Evolutionary conservation across 2,329 filamentous ascomycete species (phyloP), one percentile per base, ranked within the genome.

Genomic region (Penicillium sp.): DNA sequence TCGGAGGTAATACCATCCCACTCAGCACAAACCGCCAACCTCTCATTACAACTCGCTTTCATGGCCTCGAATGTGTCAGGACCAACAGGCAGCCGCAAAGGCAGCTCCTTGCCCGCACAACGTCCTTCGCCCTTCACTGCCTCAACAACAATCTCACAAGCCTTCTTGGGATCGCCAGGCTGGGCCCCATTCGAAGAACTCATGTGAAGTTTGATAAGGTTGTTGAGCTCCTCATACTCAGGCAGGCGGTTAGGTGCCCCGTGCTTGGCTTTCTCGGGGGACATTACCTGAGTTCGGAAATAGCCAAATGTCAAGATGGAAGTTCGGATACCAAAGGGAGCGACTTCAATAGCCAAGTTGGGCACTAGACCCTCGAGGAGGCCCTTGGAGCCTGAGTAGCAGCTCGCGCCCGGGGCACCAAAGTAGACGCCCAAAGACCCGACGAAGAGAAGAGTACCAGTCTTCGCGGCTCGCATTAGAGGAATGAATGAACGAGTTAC

Each of bases 201-300:
- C 26, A 55, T 1, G 54, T 35, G 1, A 22, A 27, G 27, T 13
- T 54, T 10, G 11, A 60, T 26, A 1, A 24, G 22, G 14, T 53
- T 27, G 19, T 58, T 59, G 3, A 56, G 31, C 39, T 56, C 55
- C 2, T 33, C 52, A 39, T 64, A 64, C 14, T 59, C 63, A 7
- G 59, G 52, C 35, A 55, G 11, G 3, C 3, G 47, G 35, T 56
- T 35, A 7, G 55, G 26, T 13, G 53, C 43, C 1, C 51, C 22
- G 21, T 21, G 19, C n/a, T 42, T 29, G 19, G 51, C 35, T n/a
- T 56, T 53, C 4, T 46, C 49, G 3, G 54, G 24, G 4, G 78
- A 75, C 8, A 84, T 73, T 49, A 85, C 80, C 0, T 66, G 70
- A 0, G 82, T 85, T 2, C 82, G 78, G 65, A 85, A 84, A 56